Percentiles rank a stretch among this genome's conserved stretches.
phyloP scores from a whole-genome alignment of 805 yeast genomes.

The Kazachstania martiniae region DNA sequence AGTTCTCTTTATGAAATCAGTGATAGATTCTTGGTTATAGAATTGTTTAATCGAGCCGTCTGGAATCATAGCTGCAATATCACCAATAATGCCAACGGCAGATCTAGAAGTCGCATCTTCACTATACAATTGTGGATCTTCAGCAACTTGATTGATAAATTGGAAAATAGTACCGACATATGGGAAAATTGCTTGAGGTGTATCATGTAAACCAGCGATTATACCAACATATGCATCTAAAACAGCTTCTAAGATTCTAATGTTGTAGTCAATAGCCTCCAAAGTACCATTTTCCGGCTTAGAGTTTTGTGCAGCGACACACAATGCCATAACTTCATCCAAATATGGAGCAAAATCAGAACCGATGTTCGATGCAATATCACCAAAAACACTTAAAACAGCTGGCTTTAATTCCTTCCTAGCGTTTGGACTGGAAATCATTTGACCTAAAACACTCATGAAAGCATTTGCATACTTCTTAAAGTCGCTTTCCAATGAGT shows the following conservation, averaged over 20 bases:
- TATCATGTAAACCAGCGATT: conserved; percentile 73
- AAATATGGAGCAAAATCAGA: conserved; percentile 64
- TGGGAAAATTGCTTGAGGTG: conserved; percentile 53
- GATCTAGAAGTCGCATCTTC: conserved; percentile 70
- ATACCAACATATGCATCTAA: conserved; percentile 93
- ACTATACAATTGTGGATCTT: conserved; percentile 47
- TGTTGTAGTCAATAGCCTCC: conserved; percentile 69
- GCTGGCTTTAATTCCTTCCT: conserved; percentile 79
- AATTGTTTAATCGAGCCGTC: conserved; percentile 60
- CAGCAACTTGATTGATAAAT: conserved; percentile 50
- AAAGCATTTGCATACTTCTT: conserved; percentile 67
- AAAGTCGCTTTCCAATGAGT: conserved; percentile 68
- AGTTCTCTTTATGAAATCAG: conserved; percentile 63
- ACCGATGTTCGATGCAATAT: conserved; percentile 85
- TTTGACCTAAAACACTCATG: conserved; percentile 73
- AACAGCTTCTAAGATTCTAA: conserved; percentile 72
- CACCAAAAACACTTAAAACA: conserved; percentile 89
- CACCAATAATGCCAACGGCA: conserved; percentile 87
- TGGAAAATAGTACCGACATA: conserved; percentile 61
- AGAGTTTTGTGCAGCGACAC: conserved; percentile 51
- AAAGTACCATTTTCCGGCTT: conserved; percentile 56
- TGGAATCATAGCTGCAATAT: conserved; percentile 77
- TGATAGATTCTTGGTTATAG: conserved; percentile 68
- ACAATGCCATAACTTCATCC: conserved; percentile 68
- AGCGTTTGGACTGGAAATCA: conserved; percentile 54